A percentile compares a stretch with the other conserved stretches of the same genome.
Conservation (phyloP, 371 early-diverging fungal genomes). For the Chytridium lagenaria region DNA sequence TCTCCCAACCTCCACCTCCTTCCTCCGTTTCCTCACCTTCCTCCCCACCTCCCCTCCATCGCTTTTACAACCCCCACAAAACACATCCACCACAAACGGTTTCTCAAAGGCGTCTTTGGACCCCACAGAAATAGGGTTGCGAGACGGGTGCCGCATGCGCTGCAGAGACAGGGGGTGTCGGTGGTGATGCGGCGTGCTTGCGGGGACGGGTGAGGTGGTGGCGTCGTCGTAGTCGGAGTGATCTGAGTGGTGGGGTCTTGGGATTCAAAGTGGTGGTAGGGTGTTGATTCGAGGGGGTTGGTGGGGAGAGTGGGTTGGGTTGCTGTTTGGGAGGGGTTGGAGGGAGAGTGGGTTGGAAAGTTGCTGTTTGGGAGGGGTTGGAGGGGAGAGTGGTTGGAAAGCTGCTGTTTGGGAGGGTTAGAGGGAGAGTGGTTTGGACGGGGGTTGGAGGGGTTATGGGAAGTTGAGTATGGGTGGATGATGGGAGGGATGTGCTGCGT, state of each 20-base stretch:
- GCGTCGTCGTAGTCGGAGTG: slow-evolving; percentile 6
- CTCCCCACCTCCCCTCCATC: neutral
- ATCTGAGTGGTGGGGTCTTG: neutral
- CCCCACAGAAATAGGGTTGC: slow-evolving; percentile 2
- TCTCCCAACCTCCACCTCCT: neutral
- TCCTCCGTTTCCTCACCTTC: neutral
- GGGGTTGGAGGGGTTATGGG: too few relatives aligned
- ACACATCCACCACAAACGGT: neutral
- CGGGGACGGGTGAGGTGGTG: neutral
- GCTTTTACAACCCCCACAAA: neutral
- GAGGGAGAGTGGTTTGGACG: too few relatives aligned
- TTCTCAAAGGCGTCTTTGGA: neutral
- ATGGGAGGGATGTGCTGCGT: too few relatives aligned
- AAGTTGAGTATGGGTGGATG: too few relatives aligned
- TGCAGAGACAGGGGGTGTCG: neutral
- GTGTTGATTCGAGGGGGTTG: neutral
- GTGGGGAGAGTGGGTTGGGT: neutral
- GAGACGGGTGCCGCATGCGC: neutral
- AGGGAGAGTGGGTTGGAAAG: too few relatives aligned
- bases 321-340: neutral
- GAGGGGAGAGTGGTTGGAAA: too few relatives aligned
- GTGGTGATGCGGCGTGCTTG: neutral
- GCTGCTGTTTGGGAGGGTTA: too few relatives aligned
- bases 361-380: too few relatives aligned
- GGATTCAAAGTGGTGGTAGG: neutral